These are phyloP conservation scores for Lepiota venenata DNA, from an alignment of 768 basidiomycete species.

Conservation along the genomic window DNA sequence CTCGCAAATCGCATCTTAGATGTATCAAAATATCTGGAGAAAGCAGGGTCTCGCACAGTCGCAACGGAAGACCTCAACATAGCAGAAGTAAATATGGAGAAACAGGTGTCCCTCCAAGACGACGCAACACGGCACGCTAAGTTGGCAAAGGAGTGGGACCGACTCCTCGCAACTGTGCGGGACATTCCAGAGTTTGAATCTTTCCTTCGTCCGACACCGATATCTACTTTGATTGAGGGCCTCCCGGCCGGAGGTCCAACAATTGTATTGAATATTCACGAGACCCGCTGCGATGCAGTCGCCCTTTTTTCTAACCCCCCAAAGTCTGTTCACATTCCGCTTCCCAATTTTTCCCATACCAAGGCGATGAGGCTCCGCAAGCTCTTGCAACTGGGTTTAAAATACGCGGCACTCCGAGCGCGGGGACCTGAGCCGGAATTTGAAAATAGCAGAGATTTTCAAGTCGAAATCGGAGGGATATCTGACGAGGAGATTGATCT, in stretches of 20 bases:
- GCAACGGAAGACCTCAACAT: no score
- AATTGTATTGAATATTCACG: constrained; percentile 14
- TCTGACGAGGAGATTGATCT: no score
- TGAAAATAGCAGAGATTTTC: no score
- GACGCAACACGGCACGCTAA: constrained; percentile 8
- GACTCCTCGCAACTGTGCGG: constrained; percentile 15
- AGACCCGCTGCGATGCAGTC: constrained; percentile 19
- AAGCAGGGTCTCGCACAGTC: background rate
- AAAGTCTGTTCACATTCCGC: constrained; percentile 9
- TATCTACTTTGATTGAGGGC: constrained; percentile 2
- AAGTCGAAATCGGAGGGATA: no score
- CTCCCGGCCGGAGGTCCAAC: constrained; percentile 14
- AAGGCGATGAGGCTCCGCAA: constrained; percentile 6
- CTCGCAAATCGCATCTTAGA: constrained; percentile 14
- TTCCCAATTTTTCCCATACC: constrained; percentile 12
- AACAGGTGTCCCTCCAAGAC: background rate
- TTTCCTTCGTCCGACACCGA: constrained; percentile 15
- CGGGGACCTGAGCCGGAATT: no score
- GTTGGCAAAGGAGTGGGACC: constrained; percentile 16
- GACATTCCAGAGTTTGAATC: constrained; percentile 15
- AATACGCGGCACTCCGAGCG: no score
- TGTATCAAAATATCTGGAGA: background rate
- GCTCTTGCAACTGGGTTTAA: background rate
- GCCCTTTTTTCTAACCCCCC: constrained; percentile 9
- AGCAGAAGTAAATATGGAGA: background rate